phyloP scores from a whole-genome alignment of 2,329 filamentous ascomycete genomes.

The Colletotrichum liaoningense region DNA sequence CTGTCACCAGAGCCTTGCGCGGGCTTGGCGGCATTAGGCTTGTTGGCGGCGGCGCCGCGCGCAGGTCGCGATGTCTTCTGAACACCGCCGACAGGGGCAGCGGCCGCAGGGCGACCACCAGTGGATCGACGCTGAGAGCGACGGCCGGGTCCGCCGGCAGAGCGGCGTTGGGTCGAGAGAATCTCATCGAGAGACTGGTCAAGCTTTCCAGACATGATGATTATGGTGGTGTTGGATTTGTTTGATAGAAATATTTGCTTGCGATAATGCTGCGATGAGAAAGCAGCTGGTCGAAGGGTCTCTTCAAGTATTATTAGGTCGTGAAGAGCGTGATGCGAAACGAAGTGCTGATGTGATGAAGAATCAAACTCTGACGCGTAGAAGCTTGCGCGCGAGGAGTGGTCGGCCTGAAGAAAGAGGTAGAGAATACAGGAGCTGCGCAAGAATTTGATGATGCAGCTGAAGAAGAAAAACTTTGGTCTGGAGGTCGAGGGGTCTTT shows the following conservation, averaged over 20 bases:
- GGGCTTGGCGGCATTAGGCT: slow-evolving; percentile 74
- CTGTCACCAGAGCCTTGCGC: slow-evolving; percentile 76
- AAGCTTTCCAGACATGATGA: slow-evolving; percentile 91
- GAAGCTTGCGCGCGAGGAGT: slow-evolving; percentile 16
- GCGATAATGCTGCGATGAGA: slow-evolving; percentile 5
- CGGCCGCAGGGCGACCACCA: slow-evolving; percentile 63
- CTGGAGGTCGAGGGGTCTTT: not conserved
- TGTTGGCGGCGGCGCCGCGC: slow-evolving; percentile 66
- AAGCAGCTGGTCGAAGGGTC: slow-evolving; percentile 22
- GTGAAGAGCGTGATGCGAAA: slow-evolving; percentile 15
- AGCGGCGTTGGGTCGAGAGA: slow-evolving; percentile 79
- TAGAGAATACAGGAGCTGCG: slow-evolving; percentile 23
- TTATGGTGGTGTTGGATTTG: slow-evolving; percentile 16
- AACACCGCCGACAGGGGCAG: slow-evolving; percentile 85
- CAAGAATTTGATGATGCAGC: slow-evolving; percentile 5
- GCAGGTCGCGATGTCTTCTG: slow-evolving; percentile 78
- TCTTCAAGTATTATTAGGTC: slow-evolving; percentile 3
- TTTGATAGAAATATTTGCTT: not conserved
- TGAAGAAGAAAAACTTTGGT: slow-evolving; percentile 1
- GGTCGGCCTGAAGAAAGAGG: slow-evolving; percentile 15
- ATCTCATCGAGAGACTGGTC: slow-evolving; percentile 98
- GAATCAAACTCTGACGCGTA: slow-evolving; percentile 25
- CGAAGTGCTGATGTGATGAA: slow-evolving; percentile 4
- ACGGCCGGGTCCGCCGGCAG: slow-evolving; percentile 61
- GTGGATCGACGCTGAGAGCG: slow-evolving; percentile 61